Percentiles rank a stretch among this genome's conserved stretches.
phyloP scores from a whole-genome alignment of 495 filamentous ascomycete genomes.

The Penicillium soppii region DNA sequence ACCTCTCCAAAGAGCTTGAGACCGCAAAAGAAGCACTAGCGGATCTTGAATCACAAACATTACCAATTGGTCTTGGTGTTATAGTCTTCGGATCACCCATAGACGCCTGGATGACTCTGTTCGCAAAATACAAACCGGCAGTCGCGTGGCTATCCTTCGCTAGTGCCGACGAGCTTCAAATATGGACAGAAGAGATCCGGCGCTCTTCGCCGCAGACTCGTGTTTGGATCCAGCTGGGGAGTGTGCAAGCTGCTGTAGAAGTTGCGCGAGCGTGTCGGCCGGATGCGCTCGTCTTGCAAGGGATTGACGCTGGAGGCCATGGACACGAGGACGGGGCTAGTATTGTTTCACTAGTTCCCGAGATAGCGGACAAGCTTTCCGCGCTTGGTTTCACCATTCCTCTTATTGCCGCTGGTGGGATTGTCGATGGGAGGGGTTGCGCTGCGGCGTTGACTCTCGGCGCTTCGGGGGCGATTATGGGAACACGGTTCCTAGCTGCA shows the following conservation, averaged over 20 bases:
- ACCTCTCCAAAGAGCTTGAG: conserved; percentile 6
- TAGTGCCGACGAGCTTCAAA: background rate
- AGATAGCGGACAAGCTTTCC: conserved; percentile 52
- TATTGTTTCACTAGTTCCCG: conserved; percentile 54
- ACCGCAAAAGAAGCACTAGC: background rate
- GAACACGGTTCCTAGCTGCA: conserved; percentile 65
- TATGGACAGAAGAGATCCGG: conserved; percentile 8
- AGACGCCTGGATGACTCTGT: conserved; percentile 9
- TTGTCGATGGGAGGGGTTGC: conserved; percentile 60
- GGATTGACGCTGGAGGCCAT: conserved; percentile 73
- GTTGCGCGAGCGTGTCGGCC: conserved; percentile 39
- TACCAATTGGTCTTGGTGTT: conserved; percentile 10
- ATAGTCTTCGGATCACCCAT: conserved; percentile 14
- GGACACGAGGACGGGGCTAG: conserved; percentile 57
- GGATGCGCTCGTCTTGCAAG: conserved; percentile 70
- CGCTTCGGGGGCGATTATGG: conserved; percentile 63
- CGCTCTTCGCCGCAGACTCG: conserved; percentile 32
- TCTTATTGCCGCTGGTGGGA: conserved; percentile 68
- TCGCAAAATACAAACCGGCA: conserved; percentile 5
- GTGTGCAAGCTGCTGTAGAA: conserved; percentile 54
- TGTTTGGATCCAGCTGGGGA: conserved; percentile 72
- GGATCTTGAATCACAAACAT: background rate
- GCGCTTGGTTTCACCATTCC: conserved; percentile 33
- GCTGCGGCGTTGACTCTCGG: conserved; percentile 64
- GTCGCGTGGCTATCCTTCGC: conserved; percentile 15